Base-by-base conservation (phyloP, 208 protist genomes). In the Phytomonas francai region DNA sequence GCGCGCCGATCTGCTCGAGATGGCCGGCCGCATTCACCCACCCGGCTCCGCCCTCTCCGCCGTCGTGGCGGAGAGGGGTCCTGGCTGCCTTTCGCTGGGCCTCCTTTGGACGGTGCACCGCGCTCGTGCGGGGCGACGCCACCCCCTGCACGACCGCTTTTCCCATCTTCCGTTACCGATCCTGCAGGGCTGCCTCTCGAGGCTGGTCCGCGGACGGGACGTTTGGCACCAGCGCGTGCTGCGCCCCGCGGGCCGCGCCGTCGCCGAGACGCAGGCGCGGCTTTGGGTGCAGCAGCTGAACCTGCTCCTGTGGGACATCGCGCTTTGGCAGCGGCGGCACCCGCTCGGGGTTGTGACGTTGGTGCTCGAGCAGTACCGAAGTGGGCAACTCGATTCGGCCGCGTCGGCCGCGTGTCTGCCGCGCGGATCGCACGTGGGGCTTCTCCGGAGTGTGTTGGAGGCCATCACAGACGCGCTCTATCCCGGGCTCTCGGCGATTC, bases 311-410 rank as follows among this genome's bases (percentile, higher is more conserved):
- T 89, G 78, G 56, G 77, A 89, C 67, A 69, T 92, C 49, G 81
- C 74, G 42, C 78, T 89, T 39, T 94, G 88, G 85, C 88, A 94
- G 71, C 77, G 88, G 9, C 81, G 82, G 0, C 76, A 89, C 65
- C 88, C 88, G 31, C 70, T 91, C 0, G 71, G 71, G 22, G 65
- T 94, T 22, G 36, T 91, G 3, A 32, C 68, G 2, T 67, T 62
- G 14, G 74, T 82, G 11, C 66, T 94, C 14, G 64, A 69, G 9
- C 34, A n/a, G 25, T 56, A 81, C 25, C 79, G 28, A 25, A 28
- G 51, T 14, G 32, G 45, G 36, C 71, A 74, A 57, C 28, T 58
- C 3, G 63, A 63, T 8, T 36, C 27, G 0, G 16, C 31, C n/a
- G 31, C 49, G 1, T 45, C 56, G 4, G 51, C 32, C 9, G 56